Evolutionary conservation across 2,329 filamentous ascomycete genomes (phyloP).

Genomic region (Arthrobotrys sinensis): DNA sequence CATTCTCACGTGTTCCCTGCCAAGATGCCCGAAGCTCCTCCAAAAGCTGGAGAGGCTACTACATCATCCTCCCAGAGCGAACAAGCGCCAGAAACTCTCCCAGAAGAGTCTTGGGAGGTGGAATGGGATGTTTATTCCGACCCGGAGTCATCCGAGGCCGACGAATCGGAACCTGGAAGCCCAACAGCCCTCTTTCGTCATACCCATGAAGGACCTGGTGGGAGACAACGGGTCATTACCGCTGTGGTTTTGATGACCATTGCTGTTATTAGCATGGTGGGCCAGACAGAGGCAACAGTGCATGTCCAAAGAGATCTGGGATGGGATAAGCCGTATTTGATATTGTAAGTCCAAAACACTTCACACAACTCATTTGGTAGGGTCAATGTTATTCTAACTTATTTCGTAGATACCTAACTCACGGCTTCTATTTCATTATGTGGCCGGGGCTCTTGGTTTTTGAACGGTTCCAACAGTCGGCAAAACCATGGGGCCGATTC

Average conservation of each 20-base stretch:
- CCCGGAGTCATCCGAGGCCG: slow-evolving; percentile 29
- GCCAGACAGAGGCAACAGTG: slow-evolving; percentile 52
- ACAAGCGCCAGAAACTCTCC: slow-evolving; percentile 8
- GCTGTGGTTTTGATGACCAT: slow-evolving; percentile 50
- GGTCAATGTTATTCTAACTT: not conserved
- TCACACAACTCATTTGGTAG: not conserved
- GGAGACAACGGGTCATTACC: slow-evolving; percentile 31
- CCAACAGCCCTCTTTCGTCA: slow-evolving; percentile 40
- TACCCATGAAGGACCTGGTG: slow-evolving; percentile 30
- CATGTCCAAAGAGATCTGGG: slow-evolving; percentile 50
- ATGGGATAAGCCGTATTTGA: slow-evolving; percentile 56
- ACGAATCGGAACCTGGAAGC: slow-evolving; percentile 43
- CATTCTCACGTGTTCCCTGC: slow-evolving; percentile 9
- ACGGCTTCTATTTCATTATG: slow-evolving; percentile 51
- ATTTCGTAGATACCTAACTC: slow-evolving; percentile 39
- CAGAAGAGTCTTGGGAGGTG: slow-evolving; percentile 55
- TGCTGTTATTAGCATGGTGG: slow-evolving; percentile 34
- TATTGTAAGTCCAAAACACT: slow-evolving; percentile 32
- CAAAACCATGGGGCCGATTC: slow-evolving; percentile 50
- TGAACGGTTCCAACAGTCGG: slow-evolving; percentile 35
- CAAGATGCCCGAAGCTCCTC: slow-evolving; percentile 36
- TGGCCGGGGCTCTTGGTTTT: slow-evolving; percentile 48
- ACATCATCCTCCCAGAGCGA: slow-evolving; percentile 28
- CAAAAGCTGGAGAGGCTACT: slow-evolving; percentile 10
- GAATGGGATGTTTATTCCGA: slow-evolving; percentile 59